Evolutionary conservation across 345 rosid genomes (phyloP).

Genomic region (Reutealis trisperma): DNA sequence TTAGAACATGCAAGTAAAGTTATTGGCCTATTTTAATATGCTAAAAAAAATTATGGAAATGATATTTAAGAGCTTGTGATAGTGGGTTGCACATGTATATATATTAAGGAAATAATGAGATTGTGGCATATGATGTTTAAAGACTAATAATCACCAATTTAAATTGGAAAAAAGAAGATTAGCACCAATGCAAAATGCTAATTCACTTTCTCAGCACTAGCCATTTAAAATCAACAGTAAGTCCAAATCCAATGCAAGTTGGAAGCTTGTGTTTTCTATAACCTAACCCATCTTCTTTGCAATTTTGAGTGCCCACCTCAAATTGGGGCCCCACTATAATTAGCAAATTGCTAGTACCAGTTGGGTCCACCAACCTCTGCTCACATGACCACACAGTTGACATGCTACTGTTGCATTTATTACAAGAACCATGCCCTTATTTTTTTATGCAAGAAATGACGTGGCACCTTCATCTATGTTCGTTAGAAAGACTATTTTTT

Average conservation of each 20-base stretch:
- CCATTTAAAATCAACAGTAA: neutral
- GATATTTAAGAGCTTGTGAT: neutral
- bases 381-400: conserved; percentile 26
- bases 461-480: conserved; percentile 5
- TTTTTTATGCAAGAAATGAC: conserved; percentile 20
- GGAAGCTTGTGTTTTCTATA: neutral
- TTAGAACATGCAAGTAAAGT: neutral
- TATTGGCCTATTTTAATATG: neutral
- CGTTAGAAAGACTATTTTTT: neutral
- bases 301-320: neutral
- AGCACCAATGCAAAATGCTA: too few species aligned
- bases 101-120: neutral
- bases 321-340: neutral
- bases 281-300: neutral
- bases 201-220: neutral
- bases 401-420: conserved; percentile 16
- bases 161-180: neutral
- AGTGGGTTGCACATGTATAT: conserved; percentile 13
- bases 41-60: neutral
- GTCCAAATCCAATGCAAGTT: neutral
- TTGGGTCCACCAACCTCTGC: conserved; percentile 9
- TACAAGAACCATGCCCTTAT: neutral
- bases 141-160: neutral
- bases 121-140: neutral
- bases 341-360: neutral